A percentile compares a stretch with the other conserved stretches of the same genome.
Evolutionary conservation across 148 eudicot species (phyloP).

Genomic region (Oxyria digyna): DNA sequence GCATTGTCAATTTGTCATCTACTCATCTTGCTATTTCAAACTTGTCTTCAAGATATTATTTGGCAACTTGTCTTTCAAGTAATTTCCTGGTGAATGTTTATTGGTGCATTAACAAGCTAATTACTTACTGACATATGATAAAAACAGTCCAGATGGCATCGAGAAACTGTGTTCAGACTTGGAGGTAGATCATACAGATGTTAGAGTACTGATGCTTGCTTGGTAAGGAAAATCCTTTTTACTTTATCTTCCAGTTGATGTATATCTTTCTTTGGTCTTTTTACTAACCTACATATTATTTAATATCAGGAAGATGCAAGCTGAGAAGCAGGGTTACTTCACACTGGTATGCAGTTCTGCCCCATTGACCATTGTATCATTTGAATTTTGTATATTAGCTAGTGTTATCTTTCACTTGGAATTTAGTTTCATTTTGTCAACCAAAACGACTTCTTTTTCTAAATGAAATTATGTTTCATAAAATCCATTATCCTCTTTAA

Average conservation of each 20-base stretch:
- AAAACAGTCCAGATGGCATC: slow-evolving; percentile 79
- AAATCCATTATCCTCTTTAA: not conserved
- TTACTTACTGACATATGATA: not conserved
- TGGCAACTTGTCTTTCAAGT: not conserved
- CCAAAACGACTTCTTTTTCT: not conserved
- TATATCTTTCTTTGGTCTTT: not conserved
- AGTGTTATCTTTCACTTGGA: not conserved
- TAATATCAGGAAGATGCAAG: slow-evolving; percentile 75
- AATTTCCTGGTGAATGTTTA: not conserved
- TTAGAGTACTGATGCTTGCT: slow-evolving; percentile 85
- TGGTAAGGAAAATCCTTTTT: slow-evolving; percentile 30
- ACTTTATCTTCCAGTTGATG: not conserved
- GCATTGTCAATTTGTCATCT: not conserved
- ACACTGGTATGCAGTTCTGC: slow-evolving; percentile 50
- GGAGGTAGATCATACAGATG: slow-evolving; percentile 78
- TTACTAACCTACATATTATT: not conserved
- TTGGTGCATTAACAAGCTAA: not conserved
- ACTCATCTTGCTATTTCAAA: not conserved
- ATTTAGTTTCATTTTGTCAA: not conserved
- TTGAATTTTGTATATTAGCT: not conserved
- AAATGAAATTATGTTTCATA: not conserved
- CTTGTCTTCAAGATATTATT: not conserved
- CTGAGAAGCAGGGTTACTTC: slow-evolving; percentile 86
- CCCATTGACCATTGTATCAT: not conserved
- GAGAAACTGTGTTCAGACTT: slow-evolving; percentile 81